Evolutionary conservation across 768 basidiomycete genomes (phyloP), one percentile per base, ranked within the genome.

Genomic region (Mycena rebaudengoi): DNA sequence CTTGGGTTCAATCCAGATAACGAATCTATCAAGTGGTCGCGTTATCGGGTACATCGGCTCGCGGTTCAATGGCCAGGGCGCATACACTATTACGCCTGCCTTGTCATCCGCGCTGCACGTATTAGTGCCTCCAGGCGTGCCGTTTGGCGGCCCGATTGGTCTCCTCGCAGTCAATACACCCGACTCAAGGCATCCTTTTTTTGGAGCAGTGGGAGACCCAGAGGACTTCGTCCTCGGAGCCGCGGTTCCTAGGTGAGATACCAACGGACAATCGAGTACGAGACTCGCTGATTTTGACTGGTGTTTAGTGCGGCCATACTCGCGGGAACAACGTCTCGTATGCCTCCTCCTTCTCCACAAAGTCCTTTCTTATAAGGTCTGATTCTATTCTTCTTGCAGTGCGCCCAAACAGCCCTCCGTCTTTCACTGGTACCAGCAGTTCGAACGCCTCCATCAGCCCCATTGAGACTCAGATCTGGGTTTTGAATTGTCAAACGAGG

Each of bases 381-480:
- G n/a, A n/a, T n/a, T n/a, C 35, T 14, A 16, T 7, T 10, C 0
- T 20, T 5, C 4, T 23, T 6, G 21, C 16, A 56, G 61, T 41
- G 1, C 37, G 18, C 11, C 29, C 8, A 18, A 43, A 35, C 10
- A 55, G 45, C 13, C 61, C 53, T 6, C 61, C 61, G 3, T 55
- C 53, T 1, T 40, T 16, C 10, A 50, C 20, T 30, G 52, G 61
- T 11, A 62, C 61, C 2, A 62, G 61, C 28, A 14, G 54, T 16
- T 49, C 52, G 3, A n/a, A 48, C 10, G 7, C 1, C 21, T 12
- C 20, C 30, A 52, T 41, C 37, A 53, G 61, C 1, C 53, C 48
- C 21, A 20, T 49, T 11, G 53, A 62, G 37, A 62, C 37, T 30
- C 53, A 54, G 37, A 50, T 62, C 2, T 62, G 61, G 53, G 49